These are phyloP conservation scores for Phytophthora hibernalis DNA, from an alignment of 352 stramenopile species.

Conservation along the genomic window DNA sequence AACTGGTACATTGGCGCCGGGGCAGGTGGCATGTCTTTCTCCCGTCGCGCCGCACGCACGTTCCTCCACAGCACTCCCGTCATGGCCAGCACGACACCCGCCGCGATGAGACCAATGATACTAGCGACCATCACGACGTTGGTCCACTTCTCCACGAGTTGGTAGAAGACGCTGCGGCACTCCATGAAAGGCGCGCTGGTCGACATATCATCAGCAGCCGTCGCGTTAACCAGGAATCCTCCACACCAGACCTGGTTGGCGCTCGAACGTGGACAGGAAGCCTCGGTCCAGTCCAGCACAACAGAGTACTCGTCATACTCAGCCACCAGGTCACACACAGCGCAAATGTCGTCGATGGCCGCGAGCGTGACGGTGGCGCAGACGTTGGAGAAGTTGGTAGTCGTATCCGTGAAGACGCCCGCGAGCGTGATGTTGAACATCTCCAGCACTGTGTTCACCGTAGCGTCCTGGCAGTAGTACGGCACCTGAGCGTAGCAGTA, in stretches of 20 bases:
- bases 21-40: slow-evolving; percentile 21
- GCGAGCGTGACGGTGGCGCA: slow-evolving; percentile 51
- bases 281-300: slow-evolving; percentile 70
- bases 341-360: slow-evolving; percentile 62
- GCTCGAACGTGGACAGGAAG: slow-evolving; percentile 56
- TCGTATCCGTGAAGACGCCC: slow-evolving; percentile 47
- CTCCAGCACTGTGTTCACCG: slow-evolving; percentile 51
- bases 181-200: slow-evolving; percentile 66
- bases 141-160: slow-evolving; percentile 76
- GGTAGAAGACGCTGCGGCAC: slow-evolving; percentile 68
- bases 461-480: slow-evolving; percentile 75
- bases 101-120: slow-evolving; percentile 64
- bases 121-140: slow-evolving; percentile 60
- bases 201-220: slow-evolving; percentile 46
- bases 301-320: slow-evolving; percentile 71
- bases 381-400: slow-evolving; percentile 60
- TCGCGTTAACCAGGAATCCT: slow-evolving; percentile 64
- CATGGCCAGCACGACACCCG: slow-evolving; percentile 59
- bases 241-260: slow-evolving; percentile 79
- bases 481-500: slow-evolving; percentile 85
- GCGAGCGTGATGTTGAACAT: slow-evolving; percentile 63
- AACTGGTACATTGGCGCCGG: slow-evolving; percentile 43
- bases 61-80: slow-evolving; percentile 63
- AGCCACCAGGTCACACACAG: slow-evolving; percentile 58
- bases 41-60: slow-evolving; percentile 27